phyloP scores from a whole-genome alignment of 2,329 filamentous ascomycete genomes.

The Pyrenochaeta sp. region DNA sequence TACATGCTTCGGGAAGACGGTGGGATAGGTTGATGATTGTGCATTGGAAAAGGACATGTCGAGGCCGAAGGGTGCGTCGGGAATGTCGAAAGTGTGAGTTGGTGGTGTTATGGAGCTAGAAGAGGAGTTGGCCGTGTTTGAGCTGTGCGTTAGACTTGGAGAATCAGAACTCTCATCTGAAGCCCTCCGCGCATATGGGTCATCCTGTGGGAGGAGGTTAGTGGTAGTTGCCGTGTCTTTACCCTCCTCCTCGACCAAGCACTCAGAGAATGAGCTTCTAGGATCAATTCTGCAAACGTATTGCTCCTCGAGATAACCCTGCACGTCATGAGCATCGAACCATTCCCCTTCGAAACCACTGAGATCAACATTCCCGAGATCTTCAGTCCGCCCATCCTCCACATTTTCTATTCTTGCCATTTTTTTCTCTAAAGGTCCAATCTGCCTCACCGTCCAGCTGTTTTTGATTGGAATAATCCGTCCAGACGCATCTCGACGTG shows the following conservation, averaged over 20 bases:
- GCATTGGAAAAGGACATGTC: slow-evolving; percentile 27
- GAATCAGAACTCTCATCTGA: slow-evolving; percentile 1
- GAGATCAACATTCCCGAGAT: slow-evolving; percentile 56
- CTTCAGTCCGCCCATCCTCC: slow-evolving; percentile 29
- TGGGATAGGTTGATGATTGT: slow-evolving; percentile 2
- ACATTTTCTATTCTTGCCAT: slow-evolving; percentile 24
- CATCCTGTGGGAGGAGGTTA: background rate
- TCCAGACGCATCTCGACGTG: slow-evolving; percentile 49
- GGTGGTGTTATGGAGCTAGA: slow-evolving; percentile 2
- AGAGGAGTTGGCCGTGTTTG: background rate
- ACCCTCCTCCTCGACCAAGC: slow-evolving; percentile 42
- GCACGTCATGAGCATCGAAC: slow-evolving; percentile 79
- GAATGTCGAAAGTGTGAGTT: slow-evolving; percentile 5
- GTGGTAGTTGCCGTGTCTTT: slow-evolving; percentile 6
- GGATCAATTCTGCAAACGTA: slow-evolving; percentile 70
- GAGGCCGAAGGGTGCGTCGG: slow-evolving; percentile 29
- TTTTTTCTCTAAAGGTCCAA: slow-evolving; percentile 45
- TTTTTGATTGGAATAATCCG: slow-evolving; percentile 43
- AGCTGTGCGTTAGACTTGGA: slow-evolving; percentile 10
- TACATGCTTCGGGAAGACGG: slow-evolving; percentile 18
- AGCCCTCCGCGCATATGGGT: background rate
- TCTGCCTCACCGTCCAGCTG: slow-evolving; percentile 41
- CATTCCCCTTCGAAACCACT: slow-evolving; percentile 77
- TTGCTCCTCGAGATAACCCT: slow-evolving; percentile 71
- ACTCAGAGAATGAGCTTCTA: slow-evolving; percentile 67